Evolutionary conservation across 192 early-diverging fungal species (phyloP).

Genomic region (Chytriomyces hyalinus): DNA sequence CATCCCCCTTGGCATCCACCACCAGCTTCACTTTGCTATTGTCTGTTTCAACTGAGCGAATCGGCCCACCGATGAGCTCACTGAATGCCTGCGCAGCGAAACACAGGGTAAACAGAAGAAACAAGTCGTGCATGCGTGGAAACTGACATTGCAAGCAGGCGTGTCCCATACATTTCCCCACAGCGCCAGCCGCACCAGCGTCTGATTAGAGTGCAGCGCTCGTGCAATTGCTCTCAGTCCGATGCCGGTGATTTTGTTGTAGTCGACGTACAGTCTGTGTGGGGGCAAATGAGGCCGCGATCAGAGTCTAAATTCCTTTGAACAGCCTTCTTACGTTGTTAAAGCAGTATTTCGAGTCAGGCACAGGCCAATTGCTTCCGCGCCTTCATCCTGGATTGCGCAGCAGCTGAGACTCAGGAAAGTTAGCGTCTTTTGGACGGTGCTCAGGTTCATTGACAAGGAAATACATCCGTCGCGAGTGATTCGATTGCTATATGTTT

Average conservation of each 20-base stretch:
- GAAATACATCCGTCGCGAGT: constrained; percentile 52
- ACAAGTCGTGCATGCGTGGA: neutral
- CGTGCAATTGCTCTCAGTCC: constrained; percentile 44
- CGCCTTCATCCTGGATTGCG: constrained; percentile 54
- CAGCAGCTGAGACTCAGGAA: constrained; percentile 50
- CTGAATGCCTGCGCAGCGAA: constrained; percentile 36
- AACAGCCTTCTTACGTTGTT: neutral
- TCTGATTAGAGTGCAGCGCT: constrained; percentile 32
- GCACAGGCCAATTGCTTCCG: constrained; percentile 42
- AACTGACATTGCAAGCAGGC: constrained; percentile 49
- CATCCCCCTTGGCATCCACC: neutral
- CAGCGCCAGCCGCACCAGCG: constrained; percentile 38
- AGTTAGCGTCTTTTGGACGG: constrained; percentile 36
- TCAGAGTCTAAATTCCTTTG: too few species aligned
- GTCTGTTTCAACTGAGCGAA: constrained; percentile 13
- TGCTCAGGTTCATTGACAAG: constrained; percentile 40
- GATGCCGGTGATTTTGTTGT: constrained; percentile 52
- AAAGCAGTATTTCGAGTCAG: constrained; percentile 42
- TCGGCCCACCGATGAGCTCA: constrained; percentile 45
- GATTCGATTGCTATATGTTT: constrained; percentile 49
- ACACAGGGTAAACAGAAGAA: constrained; percentile 12
- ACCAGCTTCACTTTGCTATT: neutral
- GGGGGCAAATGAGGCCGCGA: neutral
- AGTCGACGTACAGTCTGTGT: constrained; percentile 49
- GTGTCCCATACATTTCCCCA: constrained; percentile 57